These are phyloP conservation scores for Cercospora canescens DNA, from an alignment of 2,329 filamentous ascomycete genomes.

Conservation along the genomic window DNA sequence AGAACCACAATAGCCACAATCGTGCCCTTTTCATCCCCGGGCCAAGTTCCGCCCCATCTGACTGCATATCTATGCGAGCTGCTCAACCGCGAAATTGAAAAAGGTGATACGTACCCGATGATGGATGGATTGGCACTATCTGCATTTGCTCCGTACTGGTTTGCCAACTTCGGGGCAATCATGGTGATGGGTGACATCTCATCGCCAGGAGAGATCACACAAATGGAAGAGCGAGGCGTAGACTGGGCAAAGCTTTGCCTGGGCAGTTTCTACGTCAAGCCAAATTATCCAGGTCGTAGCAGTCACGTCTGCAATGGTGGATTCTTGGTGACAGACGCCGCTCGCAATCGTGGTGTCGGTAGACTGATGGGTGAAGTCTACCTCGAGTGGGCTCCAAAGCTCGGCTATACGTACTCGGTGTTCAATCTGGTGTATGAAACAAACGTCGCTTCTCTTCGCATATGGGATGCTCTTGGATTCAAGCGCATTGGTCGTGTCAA, in stretches of 20 bases:
- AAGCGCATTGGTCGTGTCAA: conserved; percentile 83
- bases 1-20: conserved; percentile 81
- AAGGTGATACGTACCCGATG: conserved; percentile 91
- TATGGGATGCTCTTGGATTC: conserved; percentile 91
- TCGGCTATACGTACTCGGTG: conserved; percentile 85
- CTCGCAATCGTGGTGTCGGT: conserved; percentile 51
- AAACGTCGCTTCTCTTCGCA: conserved; percentile 83
- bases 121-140: conserved; percentile 72
- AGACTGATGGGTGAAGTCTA: conserved; percentile 54
- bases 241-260: conserved; percentile 82
- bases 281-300: conserved; percentile 87
- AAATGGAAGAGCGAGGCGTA: conserved; percentile 46
- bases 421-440: conserved; percentile 96
- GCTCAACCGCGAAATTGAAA: conserved; percentile 86
- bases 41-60: conserved; percentile 73
- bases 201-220: conserved; percentile 54
- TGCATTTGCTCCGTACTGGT: conserved; percentile 82
- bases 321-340: conserved; percentile 51
- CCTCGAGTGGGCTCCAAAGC: conserved; percentile 54
- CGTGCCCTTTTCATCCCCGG: conserved; percentile 75
- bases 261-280: conserved; percentile 91
- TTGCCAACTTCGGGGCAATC: conserved; percentile 83
- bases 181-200: conserved; percentile 80
- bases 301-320: conserved; percentile 80
- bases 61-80: conserved; percentile 78